Evolutionary conservation across 2,329 filamentous ascomycete genomes (phyloP).

Genomic region (Tympanopsis confertula): DNA sequence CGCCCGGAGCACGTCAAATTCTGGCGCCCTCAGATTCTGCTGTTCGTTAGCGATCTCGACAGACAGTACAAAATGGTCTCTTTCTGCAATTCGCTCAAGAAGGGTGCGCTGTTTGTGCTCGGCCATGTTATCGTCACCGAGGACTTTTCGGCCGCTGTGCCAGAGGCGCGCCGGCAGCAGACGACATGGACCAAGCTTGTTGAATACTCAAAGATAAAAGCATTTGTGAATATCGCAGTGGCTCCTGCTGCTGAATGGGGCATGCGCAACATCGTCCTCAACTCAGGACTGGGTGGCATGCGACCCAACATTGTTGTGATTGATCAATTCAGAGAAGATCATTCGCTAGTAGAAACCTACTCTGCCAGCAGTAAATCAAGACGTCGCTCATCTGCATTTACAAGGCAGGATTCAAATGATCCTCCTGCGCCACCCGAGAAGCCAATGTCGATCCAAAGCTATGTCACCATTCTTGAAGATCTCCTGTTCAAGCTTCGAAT

Average conservation of each 20-base stretch:
- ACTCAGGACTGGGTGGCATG: constrained; percentile 77
- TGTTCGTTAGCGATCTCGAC: constrained; percentile 75
- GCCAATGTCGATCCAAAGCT: constrained; percentile 59
- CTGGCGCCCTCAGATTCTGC: constrained; percentile 78
- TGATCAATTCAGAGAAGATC: constrained; percentile 45
- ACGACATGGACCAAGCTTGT: constrained; percentile 70
- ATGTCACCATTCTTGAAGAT: constrained; percentile 75
- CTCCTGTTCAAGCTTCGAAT: constrained; percentile 66
- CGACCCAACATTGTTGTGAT: constrained; percentile 76
- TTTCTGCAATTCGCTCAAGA: constrained; percentile 85
- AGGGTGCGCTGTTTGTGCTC: constrained; percentile 72
- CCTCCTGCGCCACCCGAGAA: constrained; percentile 33
- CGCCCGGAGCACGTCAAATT: constrained; percentile 86
- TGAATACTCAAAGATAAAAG: constrained; percentile 75
- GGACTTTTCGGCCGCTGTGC: constrained; percentile 67
- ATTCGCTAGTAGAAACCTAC: constrained; percentile 18
- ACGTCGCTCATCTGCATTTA: constrained; percentile 43
- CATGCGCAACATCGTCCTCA: constrained; percentile 68
- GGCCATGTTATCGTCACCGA: constrained; percentile 80
- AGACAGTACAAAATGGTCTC: constrained; percentile 73
- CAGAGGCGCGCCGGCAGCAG: constrained; percentile 72
- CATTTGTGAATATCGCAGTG: constrained; percentile 77
- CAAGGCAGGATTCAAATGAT: not conserved
- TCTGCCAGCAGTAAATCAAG: constrained; percentile 20
- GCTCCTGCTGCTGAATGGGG: constrained; percentile 78